These are phyloP conservation scores for Lipomyces yamadae DNA, from an alignment of 805 yeast species.

Conservation along the genomic window DNA sequence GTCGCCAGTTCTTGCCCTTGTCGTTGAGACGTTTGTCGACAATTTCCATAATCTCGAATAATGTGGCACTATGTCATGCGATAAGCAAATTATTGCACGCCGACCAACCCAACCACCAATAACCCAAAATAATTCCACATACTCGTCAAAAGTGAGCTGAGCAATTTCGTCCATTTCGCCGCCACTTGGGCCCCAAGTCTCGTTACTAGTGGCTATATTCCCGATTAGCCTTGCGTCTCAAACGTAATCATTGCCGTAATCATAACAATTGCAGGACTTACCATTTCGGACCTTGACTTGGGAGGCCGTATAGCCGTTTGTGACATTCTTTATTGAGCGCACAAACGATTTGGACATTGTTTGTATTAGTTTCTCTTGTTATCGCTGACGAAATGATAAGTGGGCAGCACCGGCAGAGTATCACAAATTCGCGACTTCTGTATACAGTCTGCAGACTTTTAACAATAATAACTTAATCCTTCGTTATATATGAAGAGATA, in stretches of 20 bases:
- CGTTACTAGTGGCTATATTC: conserved; percentile 78
- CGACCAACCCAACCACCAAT: neutral
- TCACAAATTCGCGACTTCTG: neutral
- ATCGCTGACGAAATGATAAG: neutral
- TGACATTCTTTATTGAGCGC: conserved; percentile 64
- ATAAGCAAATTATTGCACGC: neutral
- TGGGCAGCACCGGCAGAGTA: neutral
- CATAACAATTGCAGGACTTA: conserved; percentile 6
- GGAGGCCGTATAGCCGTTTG: conserved; percentile 84
- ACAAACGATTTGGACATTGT: conserved; percentile 26
- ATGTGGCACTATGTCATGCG: conserved; percentile 55
- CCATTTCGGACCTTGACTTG: conserved; percentile 84
- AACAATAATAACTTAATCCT: too few relatives aligned
- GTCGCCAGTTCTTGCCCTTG: conserved; percentile 97
- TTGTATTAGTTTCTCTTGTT: neutral
- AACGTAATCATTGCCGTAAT: too few relatives aligned
- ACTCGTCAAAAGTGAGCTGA: conserved; percentile 66
- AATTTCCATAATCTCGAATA: conserved; percentile 92
- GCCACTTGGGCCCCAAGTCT: conserved; percentile 78
- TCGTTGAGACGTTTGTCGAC: conserved; percentile 89
- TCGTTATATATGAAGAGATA: neutral
- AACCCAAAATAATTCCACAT: conserved; percentile 30
- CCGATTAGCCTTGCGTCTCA: neutral
- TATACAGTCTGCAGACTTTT: too few relatives aligned
- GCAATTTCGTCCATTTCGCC: conserved; percentile 84